Evolutionary conservation across 805 yeast genomes (phyloP).

Genomic region (Sugiyamaella valdiviana): DNA sequence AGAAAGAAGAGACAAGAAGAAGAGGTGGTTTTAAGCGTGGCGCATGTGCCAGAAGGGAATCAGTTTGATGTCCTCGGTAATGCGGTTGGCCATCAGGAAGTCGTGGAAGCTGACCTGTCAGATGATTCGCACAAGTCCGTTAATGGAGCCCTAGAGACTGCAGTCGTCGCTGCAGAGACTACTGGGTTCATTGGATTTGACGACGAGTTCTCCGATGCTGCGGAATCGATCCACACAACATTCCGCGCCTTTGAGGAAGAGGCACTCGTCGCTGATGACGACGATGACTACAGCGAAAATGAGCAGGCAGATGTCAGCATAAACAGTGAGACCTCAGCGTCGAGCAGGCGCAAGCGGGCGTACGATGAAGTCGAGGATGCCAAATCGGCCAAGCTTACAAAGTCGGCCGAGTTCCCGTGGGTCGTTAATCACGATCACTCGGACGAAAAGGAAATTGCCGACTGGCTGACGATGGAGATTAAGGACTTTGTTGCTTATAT

Average conservation of each 20-base stretch:
- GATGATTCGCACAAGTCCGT: too few species aligned
- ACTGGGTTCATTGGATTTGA: slow-evolving; percentile 16
- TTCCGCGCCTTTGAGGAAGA: slow-evolving; percentile 14
- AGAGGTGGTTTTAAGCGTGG: too few species aligned
- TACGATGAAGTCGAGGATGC: neutral
- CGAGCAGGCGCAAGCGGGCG: neutral
- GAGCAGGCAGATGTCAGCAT: neutral
- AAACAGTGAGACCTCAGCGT: neutral
- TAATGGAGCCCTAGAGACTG: too few species aligned
- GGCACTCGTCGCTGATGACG: neutral
- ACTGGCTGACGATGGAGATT: slow-evolving; percentile 83
- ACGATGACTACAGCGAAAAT: slow-evolving; percentile 4
- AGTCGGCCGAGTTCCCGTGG: slow-evolving; percentile 56
- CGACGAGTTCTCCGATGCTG: slow-evolving; percentile 9
- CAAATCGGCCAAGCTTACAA: neutral
- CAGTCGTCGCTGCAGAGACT: too few species aligned
- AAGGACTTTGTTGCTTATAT: slow-evolving; percentile 77
- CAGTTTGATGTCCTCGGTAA: neutral
- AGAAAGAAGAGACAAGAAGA: too few species aligned
- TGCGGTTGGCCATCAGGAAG: neutral
- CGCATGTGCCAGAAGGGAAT: too few species aligned
- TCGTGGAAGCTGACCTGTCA: too few species aligned
- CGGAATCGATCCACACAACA: slow-evolving; percentile 10
- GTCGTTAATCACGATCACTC: slow-evolving; percentile 71
- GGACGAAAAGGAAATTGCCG: slow-evolving; percentile 67